Evolutionary conservation across 2,329 filamentous ascomycete genomes (phyloP).

Genomic region (Apiospora hydei): DNA sequence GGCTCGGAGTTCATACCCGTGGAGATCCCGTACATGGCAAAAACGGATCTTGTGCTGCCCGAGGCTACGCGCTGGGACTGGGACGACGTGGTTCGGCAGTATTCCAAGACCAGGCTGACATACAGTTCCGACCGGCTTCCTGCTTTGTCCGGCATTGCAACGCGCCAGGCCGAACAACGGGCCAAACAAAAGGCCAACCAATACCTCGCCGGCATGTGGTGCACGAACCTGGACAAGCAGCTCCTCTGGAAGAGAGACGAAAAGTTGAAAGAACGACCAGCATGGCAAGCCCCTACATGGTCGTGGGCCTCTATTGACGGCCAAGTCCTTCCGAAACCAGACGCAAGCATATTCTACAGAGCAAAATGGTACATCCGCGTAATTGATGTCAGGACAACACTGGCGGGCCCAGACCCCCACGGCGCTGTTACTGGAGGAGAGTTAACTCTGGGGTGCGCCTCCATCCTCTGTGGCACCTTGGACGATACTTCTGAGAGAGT

Average conservation of each 20-base stretch:
- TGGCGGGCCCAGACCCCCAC: conserved; percentile 4
- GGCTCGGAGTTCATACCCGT: not conserved
- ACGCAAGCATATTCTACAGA: not conserved
- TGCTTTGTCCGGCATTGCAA: conserved; percentile 19
- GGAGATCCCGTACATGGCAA: no score
- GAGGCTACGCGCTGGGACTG: not conserved
- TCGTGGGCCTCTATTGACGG: conserved; percentile 22
- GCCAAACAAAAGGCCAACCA: not conserved
- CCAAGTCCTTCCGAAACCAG: not conserved
- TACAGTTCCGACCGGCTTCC: conserved; percentile 10
- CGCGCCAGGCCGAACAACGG: not conserved
- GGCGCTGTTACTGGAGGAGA: conserved; percentile 1
- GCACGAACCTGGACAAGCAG: not conserved
- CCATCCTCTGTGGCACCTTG: not conserved
- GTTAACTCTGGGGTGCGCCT: conserved; percentile 2
- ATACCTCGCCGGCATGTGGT: conserved; percentile 23
- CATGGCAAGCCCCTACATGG: conserved; percentile 5
- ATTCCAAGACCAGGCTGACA: not conserved
- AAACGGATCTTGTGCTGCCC: not conserved
- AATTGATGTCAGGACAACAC: conserved; percentile 1
- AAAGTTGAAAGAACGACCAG: not conserved
- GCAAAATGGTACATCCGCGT: not conserved
- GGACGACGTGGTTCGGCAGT: not conserved
- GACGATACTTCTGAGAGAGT: not conserved
- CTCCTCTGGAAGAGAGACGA: not conserved